Base-by-base conservation (phyloP, 345 rosid genomes). In the Psidium friedrichsthalianum region DNA sequence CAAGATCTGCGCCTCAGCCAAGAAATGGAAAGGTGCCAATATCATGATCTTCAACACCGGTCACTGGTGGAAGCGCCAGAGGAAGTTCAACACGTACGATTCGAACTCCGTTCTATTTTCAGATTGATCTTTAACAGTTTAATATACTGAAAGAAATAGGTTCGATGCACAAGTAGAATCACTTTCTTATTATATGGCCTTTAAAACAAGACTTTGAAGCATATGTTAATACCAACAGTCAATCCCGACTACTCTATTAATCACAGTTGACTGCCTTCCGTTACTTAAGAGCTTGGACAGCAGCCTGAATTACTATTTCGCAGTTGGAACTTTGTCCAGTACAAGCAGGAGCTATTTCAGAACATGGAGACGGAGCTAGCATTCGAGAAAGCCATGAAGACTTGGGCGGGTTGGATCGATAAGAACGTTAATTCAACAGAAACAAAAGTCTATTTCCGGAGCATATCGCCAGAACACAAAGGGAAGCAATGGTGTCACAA, bases 1-100 rank as follows among this genome's bases (percentile, higher is more conserved):
- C 84, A 74, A 82, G 69, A 74, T 92, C 53, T 86, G 87, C 12
- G 42, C 89, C 82, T 84, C 85, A 1, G 88, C 90, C 64, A 8
- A 58, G 56, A 88, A 83, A 51, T 93, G 92, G 93, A 59, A 58
- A 54, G 92, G 92, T 20, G 93, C 92, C 15, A 86, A 90, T 87
- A 76, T 90, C 32, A 89, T 91, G 95, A 88, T 93, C 44, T 92
- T 93, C 88, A 90, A 92, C 89, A 90, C 91, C 4, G 93, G 91
- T 15, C 94, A 92, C 87, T 92, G 94, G 93, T 92, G 95, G 93
- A 51, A 85, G 49, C 93, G 85, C 29, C 47, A 36, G 0, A 85
- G 87, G 57, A 84, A 83, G 58, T 2, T 74, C 78, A 88, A 82
- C 85, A 85, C 85, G 90, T 91, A 86, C 3, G 80, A 18, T 18